Evolutionary conservation across 2,329 filamentous ascomycete genomes (phyloP), one percentile per base, ranked within the genome.

Genomic region (Verticillium alfalfae): DNA sequence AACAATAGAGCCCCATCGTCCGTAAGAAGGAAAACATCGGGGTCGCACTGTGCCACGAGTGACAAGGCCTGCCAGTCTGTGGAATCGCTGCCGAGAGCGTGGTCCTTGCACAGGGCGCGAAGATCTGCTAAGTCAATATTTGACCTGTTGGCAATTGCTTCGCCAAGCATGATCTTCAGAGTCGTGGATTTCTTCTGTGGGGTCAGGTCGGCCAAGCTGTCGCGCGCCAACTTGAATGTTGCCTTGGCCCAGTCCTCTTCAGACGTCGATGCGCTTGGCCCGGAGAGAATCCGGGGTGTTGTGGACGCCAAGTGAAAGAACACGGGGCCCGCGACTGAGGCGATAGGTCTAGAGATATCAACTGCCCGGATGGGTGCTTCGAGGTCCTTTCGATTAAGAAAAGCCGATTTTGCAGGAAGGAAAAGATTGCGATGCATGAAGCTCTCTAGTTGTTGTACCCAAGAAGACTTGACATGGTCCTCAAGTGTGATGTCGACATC

Each of bases 401-500:
- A 86, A 1, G 73, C 71, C 1, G 79, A 75, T 61, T 81, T 78
- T 1, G 81, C 79, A 0, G 84, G 83, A 2, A 83, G 75, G 56
- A 85, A 77, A 61, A 87, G 72, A 66, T 79, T 82, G 37, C 76
- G 76, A 55, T 78, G 78, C 66, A 86, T 72, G 57, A 86, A 82
- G 2, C 70, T 74, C 58, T 79, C 76, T 1, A 86, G 70, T 54
- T 81, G 79, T 3, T 69, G 68, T 1, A 72, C 70, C 84, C 84
- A 87, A 4, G 69, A 70, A 3, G 69, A 67, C 59, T 67, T 69
- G 18, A 71, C 69, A n/a, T 64, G 62, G 8, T 65, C 58, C 9
- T 70, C 67, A n/a, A 69, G 61, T 2, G 61, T 61, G 34, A 66
- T 64, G 22, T 65, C 65, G 58, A 56, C 65, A 6, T 57, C 60